Percentiles rank a stretch among this genome's conserved stretches.
phyloP scores from a whole-genome alignment of 129 eudicot genomes.

The Gnaphalium uliginosum region DNA sequence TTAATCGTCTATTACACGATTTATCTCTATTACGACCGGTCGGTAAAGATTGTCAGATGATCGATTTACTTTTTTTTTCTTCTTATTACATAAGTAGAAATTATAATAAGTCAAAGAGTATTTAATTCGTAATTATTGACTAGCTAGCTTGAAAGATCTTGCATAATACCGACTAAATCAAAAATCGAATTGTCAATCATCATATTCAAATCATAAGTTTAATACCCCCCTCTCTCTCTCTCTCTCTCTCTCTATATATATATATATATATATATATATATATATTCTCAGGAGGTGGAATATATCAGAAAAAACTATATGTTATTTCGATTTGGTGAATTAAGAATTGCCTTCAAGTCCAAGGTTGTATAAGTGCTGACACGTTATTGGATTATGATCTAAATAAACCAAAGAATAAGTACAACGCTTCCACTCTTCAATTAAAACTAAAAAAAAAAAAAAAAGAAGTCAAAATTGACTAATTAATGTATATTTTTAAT shows the following conservation, averaged over 20 bases:
- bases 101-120: no score
- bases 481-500: conserved; percentile 1
- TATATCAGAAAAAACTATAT: conserved; percentile 4
- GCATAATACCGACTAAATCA: not conserved
- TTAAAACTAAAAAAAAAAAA: not conserved
- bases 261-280: not conserved
- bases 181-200: not conserved
- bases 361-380: conserved; percentile 22
- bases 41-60: no score
- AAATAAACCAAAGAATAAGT: conserved; percentile 14
- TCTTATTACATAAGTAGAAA: no score
- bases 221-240: no score
- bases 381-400: conserved; percentile 23
- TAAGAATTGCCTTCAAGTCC: conserved; percentile 23
- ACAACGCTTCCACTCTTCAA: conserved; percentile 31
- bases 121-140: conserved; percentile 3
- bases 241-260: no score
- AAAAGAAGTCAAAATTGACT: conserved; percentile 22
- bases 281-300: conserved; percentile 3
- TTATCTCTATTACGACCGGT: no score
- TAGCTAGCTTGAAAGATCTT: not conserved
- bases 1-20: no score
- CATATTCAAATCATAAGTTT: not conserved
- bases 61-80: no score
- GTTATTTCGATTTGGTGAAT: conserved; percentile 1